Evolutionary conservation across 139 green algal species (phyloP), one percentile per base, ranked within the genome.

Genomic region (Tetradesmus obliquus): DNA sequence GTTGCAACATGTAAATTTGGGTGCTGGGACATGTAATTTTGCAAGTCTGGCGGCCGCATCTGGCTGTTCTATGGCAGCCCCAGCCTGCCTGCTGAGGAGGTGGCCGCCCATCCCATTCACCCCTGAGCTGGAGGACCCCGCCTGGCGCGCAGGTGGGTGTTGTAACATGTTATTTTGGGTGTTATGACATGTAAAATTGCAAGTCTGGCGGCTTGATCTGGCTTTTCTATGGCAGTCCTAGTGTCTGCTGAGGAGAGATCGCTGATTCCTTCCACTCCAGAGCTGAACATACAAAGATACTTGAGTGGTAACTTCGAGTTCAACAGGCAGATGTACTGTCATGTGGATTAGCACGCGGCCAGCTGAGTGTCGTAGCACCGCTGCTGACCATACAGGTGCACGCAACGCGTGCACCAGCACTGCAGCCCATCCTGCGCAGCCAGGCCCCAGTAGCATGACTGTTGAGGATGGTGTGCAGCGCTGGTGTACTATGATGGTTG

Each of bases 131-230:
- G 94, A 96, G 55, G 96, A 96, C 93, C 93, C 95, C 58, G 53
- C 69, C 1, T 98, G 97, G 97, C 88, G 93, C 17, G 82, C 97
- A 13, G 96, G 95, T 90, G 93, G 95, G 91, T 95, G 95, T 85
- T 83, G 24, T 55, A 55, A 93, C 95, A 84, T 62, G 5, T n/a
- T n/a, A n/a, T n/a, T n/a, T n/a, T n/a, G n/a, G n/a, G n/a, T n/a
- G n/a, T n/a, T n/a, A n/a, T n/a, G n/a, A n/a, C n/a, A n/a, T n/a
- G n/a, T n/a, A n/a, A n/a, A n/a, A n/a, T n/a, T n/a, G n/a, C n/a
- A n/a, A n/a, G n/a, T n/a, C n/a, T n/a, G 96, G 95, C 71, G 97
- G 97, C 69, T 98, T 98, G 89, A 89, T 98, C 22, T 98, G 95
- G 95, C 90, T 98, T 20, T 98, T 98, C 93, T 98, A 95, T 91